Evolutionary conservation across 306 rosid genomes (phyloP).

Genomic region (Arachis hypogaea): DNA sequence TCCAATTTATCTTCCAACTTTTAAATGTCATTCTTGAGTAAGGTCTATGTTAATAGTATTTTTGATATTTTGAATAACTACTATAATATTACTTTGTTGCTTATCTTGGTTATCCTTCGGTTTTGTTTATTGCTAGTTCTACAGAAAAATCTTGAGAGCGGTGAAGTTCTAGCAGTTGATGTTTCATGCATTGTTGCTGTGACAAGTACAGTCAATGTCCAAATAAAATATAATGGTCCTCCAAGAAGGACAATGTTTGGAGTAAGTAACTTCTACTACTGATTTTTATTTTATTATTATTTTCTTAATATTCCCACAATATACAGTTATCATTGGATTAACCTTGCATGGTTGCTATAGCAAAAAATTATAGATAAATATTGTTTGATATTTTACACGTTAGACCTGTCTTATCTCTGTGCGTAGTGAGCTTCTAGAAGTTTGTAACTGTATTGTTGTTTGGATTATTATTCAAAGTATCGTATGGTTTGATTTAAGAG

Average conservation of each 20-base stretch:
- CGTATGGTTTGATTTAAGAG: background rate
- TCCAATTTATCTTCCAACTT: slow-evolving; percentile 11
- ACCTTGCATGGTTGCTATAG: background rate
- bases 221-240: slow-evolving; percentile 85
- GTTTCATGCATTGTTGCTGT: slow-evolving; percentile 93
- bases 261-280: slow-evolving; percentile 55
- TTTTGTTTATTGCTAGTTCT: slow-evolving; percentile 64
- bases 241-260: slow-evolving; percentile 94
- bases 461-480: slow-evolving; percentile 4
- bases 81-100: slow-evolving; percentile 26
- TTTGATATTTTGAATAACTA: slow-evolving; percentile 30
- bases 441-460: background rate
- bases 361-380: slow-evolving; percentile 4
- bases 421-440: slow-evolving; percentile 18
- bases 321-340: background rate
- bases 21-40: slow-evolving; percentile 8
- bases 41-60: slow-evolving; percentile 13
- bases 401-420: slow-evolving; percentile 21
- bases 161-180: slow-evolving; percentile 89
- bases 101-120: slow-evolving; percentile 39
- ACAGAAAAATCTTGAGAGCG: slow-evolving; percentile 94
- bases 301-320: too few species aligned
- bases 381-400: background rate
- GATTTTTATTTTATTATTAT: background rate
- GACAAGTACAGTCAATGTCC: slow-evolving; percentile 72